phyloP scores from a whole-genome alignment of 441 rosid genomes.

The Eutrema salsugineum region DNA sequence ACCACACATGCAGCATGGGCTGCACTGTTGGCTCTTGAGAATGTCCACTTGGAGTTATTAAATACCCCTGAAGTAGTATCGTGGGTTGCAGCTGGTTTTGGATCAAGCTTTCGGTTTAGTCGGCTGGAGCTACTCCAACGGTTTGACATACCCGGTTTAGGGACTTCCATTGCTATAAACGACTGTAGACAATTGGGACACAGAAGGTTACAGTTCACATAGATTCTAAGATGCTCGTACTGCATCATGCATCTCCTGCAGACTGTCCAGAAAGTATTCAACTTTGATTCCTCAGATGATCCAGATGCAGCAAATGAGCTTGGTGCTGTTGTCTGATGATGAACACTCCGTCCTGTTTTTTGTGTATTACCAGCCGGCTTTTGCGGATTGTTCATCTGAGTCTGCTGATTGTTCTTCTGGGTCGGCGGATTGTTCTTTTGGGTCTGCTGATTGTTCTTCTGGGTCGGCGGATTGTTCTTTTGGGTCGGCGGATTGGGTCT shows the following conservation, averaged over 20 bases:
- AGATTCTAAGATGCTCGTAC: conserved; percentile 51
- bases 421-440: conserved; percentile 18
- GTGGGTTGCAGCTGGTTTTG: conserved; percentile 35
- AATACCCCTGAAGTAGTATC: conserved; percentile 25
- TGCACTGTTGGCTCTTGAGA: conserved; percentile 45
- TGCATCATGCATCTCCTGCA: conserved; percentile 61
- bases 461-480: conserved; percentile 9
- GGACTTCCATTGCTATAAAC: conserved; percentile 44
- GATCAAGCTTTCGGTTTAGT: conserved; percentile 35
- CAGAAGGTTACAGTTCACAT: conserved; percentile 45
- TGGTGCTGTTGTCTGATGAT: conserved; percentile 22
- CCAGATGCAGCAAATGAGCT: conserved; percentile 15
- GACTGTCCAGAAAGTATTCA: conserved; percentile 59
- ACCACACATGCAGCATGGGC: conserved; percentile 65
- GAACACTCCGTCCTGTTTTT: conserved; percentile 5
- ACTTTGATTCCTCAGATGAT: conserved; percentile 34
- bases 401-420: conserved; percentile 33
- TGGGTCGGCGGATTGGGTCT: conserved; percentile 5
- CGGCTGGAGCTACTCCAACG: conserved; percentile 43
- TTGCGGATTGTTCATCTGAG: too few relatives aligned
- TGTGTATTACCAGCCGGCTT: conserved; percentile 17
- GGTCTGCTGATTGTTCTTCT: conserved; percentile 13
- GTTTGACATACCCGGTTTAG: conserved; percentile 41
- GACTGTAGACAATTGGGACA: conserved; percentile 58
- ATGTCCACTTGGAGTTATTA: conserved; percentile 40